phyloP scores from a whole-genome alignment of 768 basidiomycete species.

The Asterophora parasitica region DNA sequence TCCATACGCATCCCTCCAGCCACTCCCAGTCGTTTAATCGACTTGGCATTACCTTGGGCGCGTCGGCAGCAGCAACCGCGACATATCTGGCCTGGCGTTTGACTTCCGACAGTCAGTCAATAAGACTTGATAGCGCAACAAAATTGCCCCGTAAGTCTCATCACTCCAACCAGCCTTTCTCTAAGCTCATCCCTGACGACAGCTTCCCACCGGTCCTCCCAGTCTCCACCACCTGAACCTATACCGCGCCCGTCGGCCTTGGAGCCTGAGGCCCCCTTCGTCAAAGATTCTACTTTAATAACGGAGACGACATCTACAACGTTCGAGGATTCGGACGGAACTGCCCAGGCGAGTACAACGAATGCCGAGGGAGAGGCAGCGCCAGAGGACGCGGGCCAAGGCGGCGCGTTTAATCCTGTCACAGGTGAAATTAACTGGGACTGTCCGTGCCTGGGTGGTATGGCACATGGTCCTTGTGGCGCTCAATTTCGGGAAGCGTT shows the following conservation, averaged over 20 bases:
- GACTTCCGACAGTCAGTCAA: slow-evolving; percentile 33
- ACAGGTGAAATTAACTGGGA: slow-evolving; percentile 99
- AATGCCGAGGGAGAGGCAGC: slow-evolving; percentile 7
- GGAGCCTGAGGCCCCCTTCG: neutral
- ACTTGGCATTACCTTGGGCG: slow-evolving; percentile 34
- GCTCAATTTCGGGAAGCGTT: slow-evolving; percentile 91
- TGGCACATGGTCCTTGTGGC: slow-evolving; percentile 97
- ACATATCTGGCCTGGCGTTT: slow-evolving; percentile 48
- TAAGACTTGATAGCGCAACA: slow-evolving; percentile 43
- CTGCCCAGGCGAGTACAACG: neutral
- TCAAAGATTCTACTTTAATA: slow-evolving; percentile 12
- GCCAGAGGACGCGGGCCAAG: slow-evolving; percentile 15
- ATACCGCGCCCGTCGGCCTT: slow-evolving; percentile 6
- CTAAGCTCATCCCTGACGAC: neutral
- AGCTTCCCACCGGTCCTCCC: slow-evolving; percentile 15
- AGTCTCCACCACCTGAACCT: slow-evolving; percentile 17
- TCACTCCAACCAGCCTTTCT: neutral
- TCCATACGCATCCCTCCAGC: slow-evolving; percentile 40
- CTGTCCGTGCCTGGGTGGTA: slow-evolving; percentile 96
- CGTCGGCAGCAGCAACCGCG: slow-evolving; percentile 37
- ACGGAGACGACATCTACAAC: neutral
- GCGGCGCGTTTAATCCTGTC: slow-evolving; percentile 84
- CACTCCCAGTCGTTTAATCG: slow-evolving; percentile 21
- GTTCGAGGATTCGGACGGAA: neutral
- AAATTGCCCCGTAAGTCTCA: slow-evolving; percentile 21